Percentiles rank a stretch among this genome's conserved stretches.
These are phyloP conservation scores for Litchi chinensis DNA, from an alignment of 345 rosid genomes.

Conservation along the genomic window DNA sequence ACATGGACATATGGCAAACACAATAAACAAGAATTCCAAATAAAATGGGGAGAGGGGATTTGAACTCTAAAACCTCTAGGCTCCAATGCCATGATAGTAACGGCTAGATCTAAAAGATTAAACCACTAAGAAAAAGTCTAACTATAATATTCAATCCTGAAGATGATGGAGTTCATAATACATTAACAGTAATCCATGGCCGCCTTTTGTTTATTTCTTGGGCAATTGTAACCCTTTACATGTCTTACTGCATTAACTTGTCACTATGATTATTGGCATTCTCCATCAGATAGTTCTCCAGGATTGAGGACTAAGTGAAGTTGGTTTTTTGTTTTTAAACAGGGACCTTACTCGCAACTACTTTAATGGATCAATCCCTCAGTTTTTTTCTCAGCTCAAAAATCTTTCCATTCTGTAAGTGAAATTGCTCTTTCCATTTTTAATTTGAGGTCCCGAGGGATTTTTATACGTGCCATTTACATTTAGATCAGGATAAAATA, in stretches of 20 bases:
- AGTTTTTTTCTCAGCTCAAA: conserved; percentile 51
- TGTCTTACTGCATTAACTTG: not conserved
- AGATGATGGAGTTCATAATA: too few species aligned
- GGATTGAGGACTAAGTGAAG: not conserved
- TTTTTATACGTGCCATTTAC: not conserved
- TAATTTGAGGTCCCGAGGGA: not conserved
- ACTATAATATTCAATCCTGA: too few species aligned
- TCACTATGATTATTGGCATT: not conserved
- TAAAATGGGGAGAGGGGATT: too few species aligned
- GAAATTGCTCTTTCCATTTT: not conserved
- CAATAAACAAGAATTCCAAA: too few species aligned
- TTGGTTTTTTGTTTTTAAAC: conserved; percentile 15
- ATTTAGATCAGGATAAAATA: not conserved
- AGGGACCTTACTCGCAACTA: conserved; percentile 80
- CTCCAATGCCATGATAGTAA: too few species aligned
- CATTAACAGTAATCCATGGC: too few species aligned
- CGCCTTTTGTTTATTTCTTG: not conserved
- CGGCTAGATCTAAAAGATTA: too few species aligned
- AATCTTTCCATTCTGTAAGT: conserved; percentile 28
- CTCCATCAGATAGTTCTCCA: not conserved
- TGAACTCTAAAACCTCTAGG: too few species aligned
- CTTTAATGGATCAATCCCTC: conserved; percentile 69
- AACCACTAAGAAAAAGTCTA: too few species aligned
- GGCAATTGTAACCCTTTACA: too few species aligned
- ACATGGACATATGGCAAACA: too few species aligned